These are phyloP conservation scores for Globisporangium okanoganense DNA, from an alignment of 352 stramenopile genomes.

Conservation along the genomic window DNA sequence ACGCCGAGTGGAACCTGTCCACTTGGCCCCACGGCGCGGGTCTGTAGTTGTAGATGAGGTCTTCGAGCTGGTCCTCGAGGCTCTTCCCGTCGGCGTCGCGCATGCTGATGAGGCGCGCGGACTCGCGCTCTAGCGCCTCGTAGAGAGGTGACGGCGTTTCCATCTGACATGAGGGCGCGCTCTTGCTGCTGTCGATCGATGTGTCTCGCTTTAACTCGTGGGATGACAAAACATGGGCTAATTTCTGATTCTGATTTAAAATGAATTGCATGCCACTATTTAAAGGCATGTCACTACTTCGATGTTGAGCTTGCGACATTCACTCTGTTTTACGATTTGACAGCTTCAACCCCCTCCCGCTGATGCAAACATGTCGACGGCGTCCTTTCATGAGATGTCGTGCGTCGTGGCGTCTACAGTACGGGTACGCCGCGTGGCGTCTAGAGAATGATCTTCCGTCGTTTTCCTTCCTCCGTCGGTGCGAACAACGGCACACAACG, in stretches of 20 bases:
- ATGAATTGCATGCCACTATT: background rate
- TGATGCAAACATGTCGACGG: background rate
- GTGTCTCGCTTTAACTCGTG: too few relatives aligned
- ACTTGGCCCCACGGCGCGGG: background rate
- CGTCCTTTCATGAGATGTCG: constrained; percentile 1
- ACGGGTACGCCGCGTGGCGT: background rate
- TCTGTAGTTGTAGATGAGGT: background rate
- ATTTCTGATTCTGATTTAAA: too few relatives aligned
- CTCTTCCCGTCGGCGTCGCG: background rate
- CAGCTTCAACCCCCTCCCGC: too few relatives aligned
- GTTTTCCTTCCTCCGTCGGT: background rate
- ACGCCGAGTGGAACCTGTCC: background rate
- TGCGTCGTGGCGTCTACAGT: constrained; percentile 9
- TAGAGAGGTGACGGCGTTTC: background rate
- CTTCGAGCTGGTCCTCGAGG: background rate
- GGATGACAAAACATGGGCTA: too few relatives aligned
- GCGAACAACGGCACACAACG: background rate
- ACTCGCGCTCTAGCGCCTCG: background rate
- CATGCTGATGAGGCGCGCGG: background rate
- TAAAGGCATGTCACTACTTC: background rate
- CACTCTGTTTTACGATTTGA: background rate
- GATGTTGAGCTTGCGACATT: background rate
- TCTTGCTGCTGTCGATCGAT: too few relatives aligned
- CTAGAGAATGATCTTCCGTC: background rate
- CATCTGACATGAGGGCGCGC: too few relatives aligned